phyloP scores from a whole-genome alignment of 495 filamentous ascomycete species.

The Bacidia gigantensis region DNA sequence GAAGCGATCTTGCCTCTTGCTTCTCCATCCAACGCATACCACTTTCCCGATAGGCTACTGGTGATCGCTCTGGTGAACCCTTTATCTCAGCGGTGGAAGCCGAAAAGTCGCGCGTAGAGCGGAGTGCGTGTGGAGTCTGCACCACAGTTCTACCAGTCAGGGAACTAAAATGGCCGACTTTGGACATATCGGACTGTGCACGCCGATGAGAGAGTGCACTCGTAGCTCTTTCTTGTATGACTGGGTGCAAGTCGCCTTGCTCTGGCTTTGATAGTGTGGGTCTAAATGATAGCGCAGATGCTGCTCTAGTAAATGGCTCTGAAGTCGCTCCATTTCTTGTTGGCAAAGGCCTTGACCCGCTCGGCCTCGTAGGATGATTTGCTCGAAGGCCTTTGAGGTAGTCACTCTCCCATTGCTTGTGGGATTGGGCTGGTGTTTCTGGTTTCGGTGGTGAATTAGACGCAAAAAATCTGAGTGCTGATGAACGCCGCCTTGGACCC shows the following conservation, averaged over 20 bases:
- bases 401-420: constrained; percentile 39
- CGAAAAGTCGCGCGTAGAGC: constrained; percentile 29
- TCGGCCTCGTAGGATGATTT: constrained; percentile 62
- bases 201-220: constrained; percentile 41
- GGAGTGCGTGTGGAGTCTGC: constrained; percentile 28
- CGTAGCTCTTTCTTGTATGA: constrained; percentile 30
- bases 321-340: constrained; percentile 23
- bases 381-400: constrained; percentile 72
- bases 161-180: constrained; percentile 16
- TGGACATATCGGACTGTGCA: constrained; percentile 24
- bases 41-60: constrained; percentile 54
- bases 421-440: constrained; percentile 13
- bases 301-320: constrained; percentile 30
- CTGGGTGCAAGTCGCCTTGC: constrained; percentile 12
- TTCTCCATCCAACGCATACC: constrained; percentile 75
- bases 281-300: constrained; percentile 30
- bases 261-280: constrained; percentile 4
- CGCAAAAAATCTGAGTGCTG: constrained; percentile 19
- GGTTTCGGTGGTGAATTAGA: constrained; percentile 19
- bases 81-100: constrained; percentile 26
- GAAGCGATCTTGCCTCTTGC: constrained; percentile 64
- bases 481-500: constrained; percentile 12
- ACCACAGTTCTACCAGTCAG: constrained; percentile 31
- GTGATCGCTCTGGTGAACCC: constrained; percentile 32
- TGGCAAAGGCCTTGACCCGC: constrained; percentile 68